Percentiles rank a stretch among this genome's conserved stretches.
phyloP scores from a whole-genome alignment of 2,329 filamentous ascomycete species.

The Penicillium brasilianum region DNA sequence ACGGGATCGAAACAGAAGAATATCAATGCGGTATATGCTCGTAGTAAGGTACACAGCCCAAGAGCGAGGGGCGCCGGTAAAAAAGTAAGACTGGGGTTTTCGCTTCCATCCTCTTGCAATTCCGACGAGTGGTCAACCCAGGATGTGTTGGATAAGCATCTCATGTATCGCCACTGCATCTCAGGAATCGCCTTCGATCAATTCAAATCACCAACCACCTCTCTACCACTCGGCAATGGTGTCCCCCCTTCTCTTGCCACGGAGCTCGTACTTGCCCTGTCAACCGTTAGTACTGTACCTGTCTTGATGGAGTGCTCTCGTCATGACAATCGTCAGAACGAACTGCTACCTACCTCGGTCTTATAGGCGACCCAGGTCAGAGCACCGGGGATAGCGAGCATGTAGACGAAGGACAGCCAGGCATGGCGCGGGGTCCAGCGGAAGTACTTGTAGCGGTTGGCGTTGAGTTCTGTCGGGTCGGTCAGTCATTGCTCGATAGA shows the following conservation, averaged over 20 bases:
- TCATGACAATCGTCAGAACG: not conserved
- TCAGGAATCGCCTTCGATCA: conserved; percentile 1
- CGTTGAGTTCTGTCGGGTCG: conserved; percentile 69
- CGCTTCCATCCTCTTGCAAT: not conserved
- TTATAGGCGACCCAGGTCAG: conserved; percentile 75
- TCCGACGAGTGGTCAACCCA: not conserved
- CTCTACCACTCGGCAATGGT: conserved; percentile 75
- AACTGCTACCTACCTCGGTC: conserved; percentile 74
- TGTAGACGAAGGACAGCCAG: conserved; percentile 77
- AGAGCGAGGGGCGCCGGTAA: conserved; percentile 17
- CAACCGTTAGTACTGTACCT: conserved; percentile 23
- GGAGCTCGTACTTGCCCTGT: conserved; percentile 83
- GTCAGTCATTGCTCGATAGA: conserved; percentile 18
- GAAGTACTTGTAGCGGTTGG: conserved; percentile 92
- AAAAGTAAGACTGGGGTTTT: conserved; percentile 16
- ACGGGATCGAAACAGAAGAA: conserved; percentile 25
- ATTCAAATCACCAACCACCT: conserved; percentile 8
- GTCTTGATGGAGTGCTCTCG: not conserved
- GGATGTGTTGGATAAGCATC: not conserved
- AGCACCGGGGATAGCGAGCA: conserved; percentile 71
- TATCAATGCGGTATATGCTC: conserved; percentile 41
- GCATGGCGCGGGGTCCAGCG: conserved; percentile 87
- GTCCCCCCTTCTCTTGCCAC: conserved; percentile 88
- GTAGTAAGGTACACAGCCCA: conserved; percentile 38
- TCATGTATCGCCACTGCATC: conserved; percentile 2